Percentiles rank a stretch among this genome's conserved stretches.
Evolutionary conservation across 495 filamentous ascomycete species (phyloP).

Genomic region (Sordaria brevicollis): DNA sequence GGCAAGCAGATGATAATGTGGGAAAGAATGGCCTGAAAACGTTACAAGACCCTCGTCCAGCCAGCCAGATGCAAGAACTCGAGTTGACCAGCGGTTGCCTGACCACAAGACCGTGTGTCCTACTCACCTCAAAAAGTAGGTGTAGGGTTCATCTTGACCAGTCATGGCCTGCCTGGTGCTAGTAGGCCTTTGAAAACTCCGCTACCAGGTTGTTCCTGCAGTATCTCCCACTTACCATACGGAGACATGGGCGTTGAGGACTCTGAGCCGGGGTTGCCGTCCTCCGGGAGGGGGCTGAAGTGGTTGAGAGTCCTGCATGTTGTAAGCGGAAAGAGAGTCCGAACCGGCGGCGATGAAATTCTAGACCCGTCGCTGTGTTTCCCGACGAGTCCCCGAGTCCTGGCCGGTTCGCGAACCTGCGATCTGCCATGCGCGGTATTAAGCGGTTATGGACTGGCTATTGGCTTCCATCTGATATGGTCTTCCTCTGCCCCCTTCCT

Average conservation of each 20-base stretch:
- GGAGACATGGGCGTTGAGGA: background rate
- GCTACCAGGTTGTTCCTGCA: background rate
- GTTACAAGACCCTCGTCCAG: background rate
- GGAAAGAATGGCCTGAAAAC: background rate
- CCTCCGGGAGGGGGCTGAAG: background rate
- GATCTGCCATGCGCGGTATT: background rate
- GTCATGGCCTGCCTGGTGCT: background rate
- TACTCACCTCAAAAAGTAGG: background rate
- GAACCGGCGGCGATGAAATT: background rate
- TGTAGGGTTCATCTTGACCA: background rate
- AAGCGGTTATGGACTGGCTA: background rate
- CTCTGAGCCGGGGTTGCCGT: background rate
- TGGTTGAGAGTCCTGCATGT: background rate
- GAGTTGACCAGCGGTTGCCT: background rate
- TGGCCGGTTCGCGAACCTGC: background rate
- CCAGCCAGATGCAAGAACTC: background rate
- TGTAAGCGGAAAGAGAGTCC: background rate
- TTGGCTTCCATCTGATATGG: background rate
- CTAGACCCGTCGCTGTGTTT: background rate
- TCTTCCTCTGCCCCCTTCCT: background rate
- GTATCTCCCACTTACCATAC: background rate
- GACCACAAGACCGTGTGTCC: background rate
- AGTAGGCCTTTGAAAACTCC: background rate
- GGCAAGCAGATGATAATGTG: background rate
- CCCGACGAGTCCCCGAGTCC: background rate